Conservation (phyloP, 352 stramenopile genomes). For the Phytopythium montanum region DNA sequence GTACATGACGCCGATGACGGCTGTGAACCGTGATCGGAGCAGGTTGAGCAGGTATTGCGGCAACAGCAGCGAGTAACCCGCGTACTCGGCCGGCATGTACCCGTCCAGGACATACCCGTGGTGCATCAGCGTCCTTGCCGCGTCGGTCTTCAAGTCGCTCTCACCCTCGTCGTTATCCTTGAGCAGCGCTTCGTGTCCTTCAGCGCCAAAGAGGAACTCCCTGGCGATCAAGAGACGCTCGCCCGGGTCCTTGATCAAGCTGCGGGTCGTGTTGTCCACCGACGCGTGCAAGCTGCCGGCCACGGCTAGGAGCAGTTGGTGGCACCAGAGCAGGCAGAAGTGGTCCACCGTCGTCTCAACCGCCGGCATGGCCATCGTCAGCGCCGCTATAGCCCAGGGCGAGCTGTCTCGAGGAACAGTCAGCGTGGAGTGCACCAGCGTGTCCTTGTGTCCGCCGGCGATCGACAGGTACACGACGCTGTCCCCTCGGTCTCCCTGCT, state of each 20-base stretch:
- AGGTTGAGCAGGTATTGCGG: constrained; percentile 47
- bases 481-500: constrained; percentile 6
- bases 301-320: constrained; percentile 69
- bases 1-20: constrained; percentile 61
- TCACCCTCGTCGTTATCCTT: neutral
- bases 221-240: constrained; percentile 42
- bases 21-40: constrained; percentile 40
- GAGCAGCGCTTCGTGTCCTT: neutral
- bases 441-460: constrained; percentile 79
- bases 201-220: constrained; percentile 29
- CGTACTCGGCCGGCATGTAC: constrained; percentile 49
- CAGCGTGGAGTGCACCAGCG: constrained; percentile 55
- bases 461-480: constrained; percentile 67
- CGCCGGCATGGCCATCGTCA: constrained; percentile 59
- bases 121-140: constrained; percentile 18
- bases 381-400: constrained; percentile 32
- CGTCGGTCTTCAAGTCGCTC: neutral
- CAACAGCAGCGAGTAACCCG: constrained; percentile 35
- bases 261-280: constrained; percentile 42
- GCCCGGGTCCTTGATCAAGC: constrained; percentile 35
- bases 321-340: constrained; percentile 82
- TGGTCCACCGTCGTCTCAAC: constrained; percentile 75
- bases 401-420: constrained; percentile 6
- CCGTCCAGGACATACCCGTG: constrained; percentile 43
- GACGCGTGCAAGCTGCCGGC: constrained; percentile 58